Base-by-base conservation (phyloP, 2,329 filamentous ascomycete species). In the Hymenoscyphus scutula region DNA sequence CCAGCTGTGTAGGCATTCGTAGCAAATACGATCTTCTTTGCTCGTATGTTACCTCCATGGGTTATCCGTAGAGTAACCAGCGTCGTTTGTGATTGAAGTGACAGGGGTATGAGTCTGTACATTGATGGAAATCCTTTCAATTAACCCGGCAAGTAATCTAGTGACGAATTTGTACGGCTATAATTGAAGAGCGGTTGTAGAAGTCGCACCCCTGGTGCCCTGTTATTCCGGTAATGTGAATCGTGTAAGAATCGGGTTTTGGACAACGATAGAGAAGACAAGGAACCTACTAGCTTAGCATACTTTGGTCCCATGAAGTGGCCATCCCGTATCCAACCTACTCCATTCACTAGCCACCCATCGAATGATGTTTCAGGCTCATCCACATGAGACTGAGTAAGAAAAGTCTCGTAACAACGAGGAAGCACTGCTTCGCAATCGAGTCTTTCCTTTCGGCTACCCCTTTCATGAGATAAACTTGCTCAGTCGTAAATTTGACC, bases 1-100 rank as follows among this genome's bases (percentile, higher is more conserved):
- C 82, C 79, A 1, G 85, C 82, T 0, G 86, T 89, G 72, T 89
- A 90, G 13, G 78, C 88, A 67, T 91, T 91, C 1, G 84, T 89
- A 10, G 87, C 86, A 51, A 88, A 79, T 27, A 90, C 76, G 15
- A 90, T 77, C 37, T 80, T 81, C 27, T 76, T 77, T 1, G 87
- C 78, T 13, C 68, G 72, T 58, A 88, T 80, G 0, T 64, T 71
- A 8, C 87, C 88, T 27, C 86, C 80, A 0, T 77, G 71, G 2
- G 86, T 89, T 10, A 86, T 73, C 77, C 76, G 81, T 84, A n/a
- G 67, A 65, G 10, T 71, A 58, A 32, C 72, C 69, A 0, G 64
- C 17, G 27, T 64, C 63, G 1, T 62, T 41, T 8, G 64, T 68
- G 7, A 70, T 37, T 10, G 62, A 58, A 23, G 55, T 63, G 8